A percentile compares a stretch with the other conserved stretches of the same genome.
These are phyloP conservation scores for Dacryopinax spathularia DNA, from an alignment of 768 basidiomycete species.

Conservation along the genomic window DNA sequence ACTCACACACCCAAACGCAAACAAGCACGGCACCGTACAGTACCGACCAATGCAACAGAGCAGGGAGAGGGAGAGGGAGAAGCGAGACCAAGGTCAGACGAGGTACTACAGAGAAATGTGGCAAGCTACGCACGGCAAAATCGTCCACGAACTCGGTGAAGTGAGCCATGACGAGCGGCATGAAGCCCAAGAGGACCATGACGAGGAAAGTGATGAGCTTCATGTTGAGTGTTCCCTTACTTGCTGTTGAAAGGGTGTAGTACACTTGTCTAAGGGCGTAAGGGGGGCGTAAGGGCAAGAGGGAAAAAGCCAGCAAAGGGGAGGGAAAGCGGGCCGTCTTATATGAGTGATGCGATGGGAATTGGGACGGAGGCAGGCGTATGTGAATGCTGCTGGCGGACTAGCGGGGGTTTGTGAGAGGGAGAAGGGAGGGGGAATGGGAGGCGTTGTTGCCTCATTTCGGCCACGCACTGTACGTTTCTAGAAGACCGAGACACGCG, in stretches of 20 bases:
- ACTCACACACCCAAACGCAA: background rate
- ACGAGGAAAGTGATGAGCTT: background rate
- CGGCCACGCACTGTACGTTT: background rate
- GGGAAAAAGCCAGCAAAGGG: background rate
- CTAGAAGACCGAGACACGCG: background rate
- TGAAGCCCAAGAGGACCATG: background rate
- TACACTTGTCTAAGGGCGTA: slow-evolving; percentile 1
- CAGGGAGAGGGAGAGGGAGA: slow-evolving; percentile 5
- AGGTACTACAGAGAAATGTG: background rate
- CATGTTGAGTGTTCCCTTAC: slow-evolving; percentile 1
- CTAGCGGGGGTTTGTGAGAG: no score
- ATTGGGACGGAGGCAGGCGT: no score
- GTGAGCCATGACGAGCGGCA: background rate
- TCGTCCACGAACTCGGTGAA: background rate
- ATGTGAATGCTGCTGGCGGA: no score
- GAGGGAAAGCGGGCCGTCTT: background rate
- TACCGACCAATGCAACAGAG: no score
- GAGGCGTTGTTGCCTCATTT: background rate
- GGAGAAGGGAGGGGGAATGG: no score
- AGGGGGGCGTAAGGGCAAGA: background rate
- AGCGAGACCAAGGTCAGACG: background rate
- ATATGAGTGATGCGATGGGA: background rate
- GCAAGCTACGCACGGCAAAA: slow-evolving; percentile 5
- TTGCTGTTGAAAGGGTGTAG: background rate
- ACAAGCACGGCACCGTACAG: no score